These are phyloP conservation scores for Geosmithia morbida DNA, from an alignment of 2,329 filamentous ascomycete species.

Conservation along the genomic window DNA sequence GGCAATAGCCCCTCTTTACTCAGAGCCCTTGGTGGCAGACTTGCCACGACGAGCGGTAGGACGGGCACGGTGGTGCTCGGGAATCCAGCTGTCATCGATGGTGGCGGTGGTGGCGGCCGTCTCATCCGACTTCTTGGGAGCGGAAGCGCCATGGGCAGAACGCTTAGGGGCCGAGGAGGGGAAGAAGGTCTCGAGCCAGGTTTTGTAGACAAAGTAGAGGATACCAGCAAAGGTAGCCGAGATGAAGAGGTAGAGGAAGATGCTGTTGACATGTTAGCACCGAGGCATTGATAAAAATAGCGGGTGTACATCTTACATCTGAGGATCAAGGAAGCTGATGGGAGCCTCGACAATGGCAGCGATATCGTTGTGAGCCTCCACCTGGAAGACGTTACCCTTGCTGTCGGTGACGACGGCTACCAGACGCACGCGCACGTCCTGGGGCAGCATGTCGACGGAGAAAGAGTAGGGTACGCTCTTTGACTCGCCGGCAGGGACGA, in stretches of 20 bases:
- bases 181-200: slow-evolving; percentile 93
- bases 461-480: slow-evolving; percentile 72
- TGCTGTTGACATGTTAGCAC: slow-evolving; percentile 39
- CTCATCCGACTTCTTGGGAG: slow-evolving; percentile 44
- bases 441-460: slow-evolving; percentile 78
- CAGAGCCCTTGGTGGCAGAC: slow-evolving; percentile 30
- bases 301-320: slow-evolving; percentile 55
- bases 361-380: slow-evolving; percentile 67
- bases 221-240: slow-evolving; percentile 62
- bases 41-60: slow-evolving; percentile 58
- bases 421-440: slow-evolving; percentile 70
- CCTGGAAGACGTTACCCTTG: slow-evolving; percentile 57
- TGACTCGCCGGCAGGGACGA: slow-evolving; percentile 62
- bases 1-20: no score
- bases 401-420: slow-evolving; percentile 56
- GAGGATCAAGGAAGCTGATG: slow-evolving; percentile 83
- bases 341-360: slow-evolving; percentile 83
- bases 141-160: slow-evolving; percentile 28
- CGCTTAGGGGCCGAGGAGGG: slow-evolving; percentile 63
- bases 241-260: slow-evolving; percentile 95
- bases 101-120: slow-evolving; percentile 49
- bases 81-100: slow-evolving; percentile 87
- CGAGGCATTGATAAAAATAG: slow-evolving; percentile 12
- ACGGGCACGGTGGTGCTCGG: slow-evolving; percentile 74
- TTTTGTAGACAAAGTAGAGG: slow-evolving; percentile 94